Evolutionary conservation across 2,329 filamentous ascomycete genomes (phyloP).

Genomic region (Neopestalotiopsis sp.): DNA sequence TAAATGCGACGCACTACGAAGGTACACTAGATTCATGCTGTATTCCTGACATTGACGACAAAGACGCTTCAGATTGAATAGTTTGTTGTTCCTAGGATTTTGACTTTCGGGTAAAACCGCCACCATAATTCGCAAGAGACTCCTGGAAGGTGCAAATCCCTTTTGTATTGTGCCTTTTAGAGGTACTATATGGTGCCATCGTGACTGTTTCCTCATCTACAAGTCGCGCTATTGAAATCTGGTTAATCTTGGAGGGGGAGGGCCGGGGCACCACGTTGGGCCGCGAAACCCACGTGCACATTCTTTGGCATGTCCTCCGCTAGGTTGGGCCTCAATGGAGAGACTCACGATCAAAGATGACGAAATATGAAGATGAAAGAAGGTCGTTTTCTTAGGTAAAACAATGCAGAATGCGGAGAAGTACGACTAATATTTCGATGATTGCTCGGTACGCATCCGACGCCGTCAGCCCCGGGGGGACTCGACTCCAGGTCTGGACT

Average conservation of each 20-base stretch:
- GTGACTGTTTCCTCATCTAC: not conserved
- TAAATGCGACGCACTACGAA: too few relatives aligned
- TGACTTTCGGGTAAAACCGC: too few relatives aligned
- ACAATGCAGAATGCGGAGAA: not conserved
- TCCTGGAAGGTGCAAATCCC: too few relatives aligned
- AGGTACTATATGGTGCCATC: not conserved
- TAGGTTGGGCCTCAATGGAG: not conserved
- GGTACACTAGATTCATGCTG: too few relatives aligned
- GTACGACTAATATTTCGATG: not conserved
- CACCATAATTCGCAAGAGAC: too few relatives aligned
- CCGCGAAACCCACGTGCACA: not conserved
- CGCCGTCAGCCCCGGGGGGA: not conserved
- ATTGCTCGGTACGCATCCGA: not conserved
- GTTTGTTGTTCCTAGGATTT: too few relatives aligned
- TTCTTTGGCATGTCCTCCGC: too few relatives aligned
- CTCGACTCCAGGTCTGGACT: not conserved
- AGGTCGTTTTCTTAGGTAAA: not conserved
- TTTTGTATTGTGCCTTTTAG: too few relatives aligned
- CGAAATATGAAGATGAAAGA: not conserved
- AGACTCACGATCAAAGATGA: not conserved
- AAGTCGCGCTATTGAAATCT: not conserved
- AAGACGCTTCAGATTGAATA: too few relatives aligned
- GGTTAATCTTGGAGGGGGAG: not conserved
- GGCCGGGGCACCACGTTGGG: not conserved
- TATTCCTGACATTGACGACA: too few relatives aligned